phyloP scores from a whole-genome alignment of 345 rosid species.

The Linum trigynum region DNA sequence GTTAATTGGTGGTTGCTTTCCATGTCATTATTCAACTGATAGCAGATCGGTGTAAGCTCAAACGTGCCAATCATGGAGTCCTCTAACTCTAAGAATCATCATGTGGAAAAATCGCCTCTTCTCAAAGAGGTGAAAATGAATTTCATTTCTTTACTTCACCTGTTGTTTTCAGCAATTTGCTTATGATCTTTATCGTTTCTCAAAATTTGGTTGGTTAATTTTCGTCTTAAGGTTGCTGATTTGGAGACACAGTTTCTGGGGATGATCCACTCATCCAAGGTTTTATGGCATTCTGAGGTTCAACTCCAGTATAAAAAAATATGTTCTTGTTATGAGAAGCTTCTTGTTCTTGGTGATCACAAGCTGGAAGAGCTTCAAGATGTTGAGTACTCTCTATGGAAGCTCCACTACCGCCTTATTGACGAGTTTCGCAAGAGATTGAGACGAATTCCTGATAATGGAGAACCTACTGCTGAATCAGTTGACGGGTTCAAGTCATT shows the following conservation, averaged over 20 bases:
- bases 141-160: conserved; percentile 9
- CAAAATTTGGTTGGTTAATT: conserved; percentile 8
- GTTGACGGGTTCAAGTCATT: conserved; percentile 50
- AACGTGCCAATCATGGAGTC: neutral
- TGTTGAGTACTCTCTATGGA: conserved; percentile 79
- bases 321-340: conserved; percentile 51
- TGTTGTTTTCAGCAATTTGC: conserved; percentile 6
- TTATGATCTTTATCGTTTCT: neutral
- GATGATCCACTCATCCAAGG: conserved; percentile 35
- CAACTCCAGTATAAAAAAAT: conserved; percentile 47
- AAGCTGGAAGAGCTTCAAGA: conserved; percentile 61
- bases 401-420: conserved; percentile 70
- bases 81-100: conserved; percentile 23
- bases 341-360: conserved; percentile 35
- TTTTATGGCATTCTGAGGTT: conserved; percentile 46
- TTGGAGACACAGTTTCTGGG: conserved; percentile 63
- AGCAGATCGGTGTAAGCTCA: conserved; percentile 10
- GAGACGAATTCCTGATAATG: conserved; percentile 31
- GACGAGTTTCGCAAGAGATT: conserved; percentile 76
- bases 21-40: conserved; percentile 8
- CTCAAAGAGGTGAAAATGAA: conserved; percentile 41
- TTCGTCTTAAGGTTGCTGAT: conserved; percentile 44
- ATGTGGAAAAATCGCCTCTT: conserved; percentile 35
- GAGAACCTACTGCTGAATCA: conserved; percentile 10
- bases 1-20: conserved; percentile 13